These are phyloP conservation scores for Takakia lepidozioides DNA, from an alignment of 225 moss, liverwort and hornwort genomes.

Conservation along the genomic window DNA sequence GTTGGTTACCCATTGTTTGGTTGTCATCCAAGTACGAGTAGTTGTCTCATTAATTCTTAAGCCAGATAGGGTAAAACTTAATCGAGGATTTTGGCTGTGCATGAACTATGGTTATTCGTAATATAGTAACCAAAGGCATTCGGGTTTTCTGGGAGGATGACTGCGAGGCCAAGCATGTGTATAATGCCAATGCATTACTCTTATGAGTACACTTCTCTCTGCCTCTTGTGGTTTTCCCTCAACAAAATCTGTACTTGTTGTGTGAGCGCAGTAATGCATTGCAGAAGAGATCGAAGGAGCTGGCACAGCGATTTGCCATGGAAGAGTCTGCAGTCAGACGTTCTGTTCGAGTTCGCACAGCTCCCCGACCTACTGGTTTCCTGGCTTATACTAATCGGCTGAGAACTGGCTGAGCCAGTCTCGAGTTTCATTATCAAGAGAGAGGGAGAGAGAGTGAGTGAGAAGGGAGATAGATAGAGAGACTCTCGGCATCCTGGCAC, in stretches of 20 bases:
- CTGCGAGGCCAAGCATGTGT: too few species aligned
- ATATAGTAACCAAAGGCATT: too few species aligned
- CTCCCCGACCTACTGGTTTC: constrained; percentile 77
- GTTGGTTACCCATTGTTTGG: constrained; percentile 22
- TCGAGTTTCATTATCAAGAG: background rate
- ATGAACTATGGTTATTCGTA: too few species aligned
- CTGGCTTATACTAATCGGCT: constrained; percentile 86
- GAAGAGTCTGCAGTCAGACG: constrained; percentile 89
- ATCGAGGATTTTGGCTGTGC: too few species aligned
- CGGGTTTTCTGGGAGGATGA: too few species aligned
- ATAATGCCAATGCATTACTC: too few species aligned
- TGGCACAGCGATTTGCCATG: constrained; percentile 72
- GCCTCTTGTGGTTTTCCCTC: too few species aligned
- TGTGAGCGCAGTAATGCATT: constrained; percentile 64
- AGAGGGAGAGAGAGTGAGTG: background rate
- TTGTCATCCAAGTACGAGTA: too few species aligned
- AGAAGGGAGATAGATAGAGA: background rate
- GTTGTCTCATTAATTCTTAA: too few species aligned
- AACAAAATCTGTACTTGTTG: too few species aligned
- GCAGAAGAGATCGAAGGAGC: constrained; percentile 85
- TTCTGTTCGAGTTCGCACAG: constrained; percentile 87
- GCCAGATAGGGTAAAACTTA: too few species aligned
- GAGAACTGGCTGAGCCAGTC: constrained; percentile 40
- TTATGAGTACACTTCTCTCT: too few species aligned
- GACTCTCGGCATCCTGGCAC: background rate